Evolutionary conservation across 495 filamentous ascomycete genomes (phyloP).

Genomic region (Cercophora samala): DNA sequence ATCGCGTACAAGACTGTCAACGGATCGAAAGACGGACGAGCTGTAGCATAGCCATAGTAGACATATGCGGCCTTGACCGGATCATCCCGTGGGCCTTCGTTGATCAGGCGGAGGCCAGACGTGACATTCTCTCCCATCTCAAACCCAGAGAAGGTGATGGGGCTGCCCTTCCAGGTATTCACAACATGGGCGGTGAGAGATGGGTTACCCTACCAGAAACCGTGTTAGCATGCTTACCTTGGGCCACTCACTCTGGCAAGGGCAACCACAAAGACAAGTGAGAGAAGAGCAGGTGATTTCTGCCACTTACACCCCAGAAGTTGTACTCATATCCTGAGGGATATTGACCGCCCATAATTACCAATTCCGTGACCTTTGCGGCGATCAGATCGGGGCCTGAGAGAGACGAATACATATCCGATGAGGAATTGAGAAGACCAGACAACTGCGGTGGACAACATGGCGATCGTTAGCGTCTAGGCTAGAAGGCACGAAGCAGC

Average conservation of each 20-base stretch:
- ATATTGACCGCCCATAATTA: conserved; percentile 48
- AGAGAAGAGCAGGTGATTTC: too few relatives aligned
- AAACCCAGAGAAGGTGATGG: conserved; percentile 35
- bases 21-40: conserved; percentile 44
- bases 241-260: too few relatives aligned
- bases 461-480: not conserved
- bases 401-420: conserved; percentile 35
- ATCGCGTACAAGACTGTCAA: conserved; percentile 45
- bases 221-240: too few relatives aligned
- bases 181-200: conserved; percentile 36
- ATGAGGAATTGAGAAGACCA: conserved; percentile 36
- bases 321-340: conserved; percentile 45
- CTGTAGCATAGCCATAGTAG: conserved; percentile 36
- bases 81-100: conserved; percentile 31
- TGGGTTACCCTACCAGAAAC: conserved; percentile 20
- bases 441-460: conserved; percentile 29
- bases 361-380: conserved; percentile 43
- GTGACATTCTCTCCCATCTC: conserved; percentile 38
- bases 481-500: not conserved
- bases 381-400: conserved; percentile 37
- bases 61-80: conserved; percentile 42
- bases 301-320: conserved; percentile 31
- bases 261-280: too few relatives aligned
- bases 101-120: conserved; percentile 36
- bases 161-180: conserved; percentile 37